These are phyloP conservation scores for Annulohypoxylon maeteangense DNA, from an alignment of 495 filamentous ascomycete genomes.

Conservation along the genomic window DNA sequence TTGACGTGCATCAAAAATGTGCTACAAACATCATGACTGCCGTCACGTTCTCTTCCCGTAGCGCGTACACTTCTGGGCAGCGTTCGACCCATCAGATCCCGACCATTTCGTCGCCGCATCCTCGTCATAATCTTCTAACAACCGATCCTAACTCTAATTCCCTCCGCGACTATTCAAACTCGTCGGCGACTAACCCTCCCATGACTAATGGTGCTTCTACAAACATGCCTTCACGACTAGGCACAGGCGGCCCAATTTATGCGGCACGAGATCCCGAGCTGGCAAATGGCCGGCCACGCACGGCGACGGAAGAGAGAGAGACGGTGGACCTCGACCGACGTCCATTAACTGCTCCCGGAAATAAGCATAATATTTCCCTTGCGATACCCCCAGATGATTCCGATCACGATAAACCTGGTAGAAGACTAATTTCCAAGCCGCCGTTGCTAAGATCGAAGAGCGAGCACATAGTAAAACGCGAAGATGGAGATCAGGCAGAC, in stretches of 20 bases:
- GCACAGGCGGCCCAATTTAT: slow-evolving; percentile 29
- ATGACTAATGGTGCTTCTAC: slow-evolving; percentile 26
- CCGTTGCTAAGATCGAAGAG: slow-evolving; percentile 75
- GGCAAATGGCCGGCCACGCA: slow-evolving; percentile 38
- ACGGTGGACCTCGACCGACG: slow-evolving; percentile 40
- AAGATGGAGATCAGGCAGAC: slow-evolving; percentile 52
- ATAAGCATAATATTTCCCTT: slow-evolving; percentile 35
- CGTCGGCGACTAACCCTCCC: slow-evolving; percentile 3
- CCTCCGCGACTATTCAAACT: slow-evolving; percentile 12
- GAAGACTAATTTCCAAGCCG: slow-evolving; percentile 62
- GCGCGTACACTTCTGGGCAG: slow-evolving; percentile 36
- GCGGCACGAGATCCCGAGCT: slow-evolving; percentile 24
- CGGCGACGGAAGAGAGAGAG: slow-evolving; percentile 43
- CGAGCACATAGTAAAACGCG: slow-evolving; percentile 68
- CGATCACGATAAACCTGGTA: slow-evolving; percentile 35
- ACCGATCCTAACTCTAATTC: slow-evolving; percentile 8
- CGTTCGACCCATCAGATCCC: slow-evolving; percentile 17
- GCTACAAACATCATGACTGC: slow-evolving; percentile 33
- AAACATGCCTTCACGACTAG: slow-evolving; percentile 41
- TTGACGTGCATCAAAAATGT: slow-evolving; percentile 35
- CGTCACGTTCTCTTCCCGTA: slow-evolving; percentile 37
- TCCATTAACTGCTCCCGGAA: slow-evolving; percentile 49
- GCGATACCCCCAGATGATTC: slow-evolving; percentile 43
- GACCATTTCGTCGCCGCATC: slow-evolving; percentile 17
- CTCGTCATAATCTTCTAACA: background rate